Base-by-base conservation (phyloP, 768 basidiomycete genomes). In the Boletus sp. region DNA sequence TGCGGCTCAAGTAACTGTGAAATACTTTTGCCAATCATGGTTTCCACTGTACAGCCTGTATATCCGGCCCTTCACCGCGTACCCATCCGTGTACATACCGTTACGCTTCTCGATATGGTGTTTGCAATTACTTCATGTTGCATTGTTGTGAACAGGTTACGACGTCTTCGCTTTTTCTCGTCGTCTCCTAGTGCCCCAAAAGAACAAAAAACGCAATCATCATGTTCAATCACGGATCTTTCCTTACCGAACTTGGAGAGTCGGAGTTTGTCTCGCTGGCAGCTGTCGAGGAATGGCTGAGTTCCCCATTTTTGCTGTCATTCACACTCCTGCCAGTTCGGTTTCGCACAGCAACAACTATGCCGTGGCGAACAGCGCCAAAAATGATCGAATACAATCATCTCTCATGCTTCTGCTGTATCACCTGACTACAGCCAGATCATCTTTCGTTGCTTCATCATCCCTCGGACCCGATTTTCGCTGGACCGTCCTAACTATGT, bases 221-320 rank as follows among this genome's bases (percentile, higher is more conserved):
- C 29, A 35, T 28, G n/a, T n/a, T 35, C 29, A 4, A 40, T 42
- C 35, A 48, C 46, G 58, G 61, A 47, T 44, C 56, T 51, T 50
- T 47, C 55, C 50, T 29, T 32, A 41, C 47, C 11, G 11, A 24
- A 52, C 36, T 63, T 46, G 63, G 64, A 48, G 53, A n/a, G 40
- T 52, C 30, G 33, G 33, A 35, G 33, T 24, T 24, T 24, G 24
- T 24, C 24, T 24, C 24, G 32, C 32, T 60, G 51, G 10, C 61
- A 60, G 37, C 48, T 51, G 57, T 64, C 54, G 53, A 35, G 44
- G 32, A 37, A 59, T 55, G 50, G 58, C 60, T 57, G 60, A 64
- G 52, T 32, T 56, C 54, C 63, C 67, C 66, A 58, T 64, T 66
- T 63, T 66, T 53, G 57, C 53, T 47, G 54, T 59, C 55, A 18